Evolutionary conservation across 2,329 filamentous ascomycete species (phyloP), one percentile per base, ranked within the genome.

Genomic region (Xylariaceae sp.): DNA sequence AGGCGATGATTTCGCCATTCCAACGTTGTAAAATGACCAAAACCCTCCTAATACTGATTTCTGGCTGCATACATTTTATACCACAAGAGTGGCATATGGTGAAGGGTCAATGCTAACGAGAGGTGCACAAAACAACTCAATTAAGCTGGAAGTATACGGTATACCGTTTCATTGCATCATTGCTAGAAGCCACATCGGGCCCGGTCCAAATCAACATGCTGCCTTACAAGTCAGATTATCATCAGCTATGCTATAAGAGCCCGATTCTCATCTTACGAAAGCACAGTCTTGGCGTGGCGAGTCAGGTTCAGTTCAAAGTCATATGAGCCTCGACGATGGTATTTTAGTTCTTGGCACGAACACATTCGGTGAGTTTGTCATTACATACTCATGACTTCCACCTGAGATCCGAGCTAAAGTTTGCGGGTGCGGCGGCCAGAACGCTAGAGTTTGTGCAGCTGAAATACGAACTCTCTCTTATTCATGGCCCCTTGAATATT

Each of bases 131-230:
- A n/a, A n/a, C n/a, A n/a, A n/a, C n/a, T n/a, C n/a, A n/a, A n/a
- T n/a, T 41, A 27, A 15, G 16, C 36, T 33, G 6, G 35, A 13
- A 50, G 8, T 32, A 41, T 23, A 37, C 11, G 10, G 24, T 10
- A 45, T 35, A 27, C 29, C 41, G 32, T 24, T 18, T 35, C 40
- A 10, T 45, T 39, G 30, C 29, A 21, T 24, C 35, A 36, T 40
- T 11, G 26, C 36, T 20, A 36, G 18, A 4, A 13, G 20, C 16
- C 30, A 29, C 16, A 15, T 7, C 10, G 27, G 39, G 13, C 13
- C 24, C n/a, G 13, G 46, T 40, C 23, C 27, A 37, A 20, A 35
- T 4, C 6, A 15, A 4, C 16, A 18, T 35, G 23, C 27, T 39
- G 33, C 42, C 26, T 21, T 21, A 11, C 3, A 15, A 32, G 10